Evolutionary conservation across 176 grass and related monocot species (phyloP), one percentile per base, ranked within the genome.

Genomic region (Oryza glumipatula): DNA sequence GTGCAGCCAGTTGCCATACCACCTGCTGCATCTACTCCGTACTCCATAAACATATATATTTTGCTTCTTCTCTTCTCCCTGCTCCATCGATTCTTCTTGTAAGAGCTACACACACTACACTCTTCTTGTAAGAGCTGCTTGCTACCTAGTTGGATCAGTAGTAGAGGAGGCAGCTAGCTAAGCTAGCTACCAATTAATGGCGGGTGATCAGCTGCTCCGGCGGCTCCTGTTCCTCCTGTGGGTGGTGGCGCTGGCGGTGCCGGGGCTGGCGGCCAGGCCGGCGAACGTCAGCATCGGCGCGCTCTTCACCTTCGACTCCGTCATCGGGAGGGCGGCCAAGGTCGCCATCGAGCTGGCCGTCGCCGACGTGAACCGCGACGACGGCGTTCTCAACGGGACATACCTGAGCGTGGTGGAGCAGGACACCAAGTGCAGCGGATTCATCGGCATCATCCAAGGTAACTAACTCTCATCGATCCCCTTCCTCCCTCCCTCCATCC

Each of bases 391-490:
- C 61, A 72, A 38, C 1, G 89, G 89, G 21, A 92, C 93, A 65
- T 84, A 46, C 73, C 82, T 98, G 68, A 90, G 58, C 65, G 38
- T 98, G 21, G 1, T 92, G 2, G 74, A 41, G 74, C 89, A 90
- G 70, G 91, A 98, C 76, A 84, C 91, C 48, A 98, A 89, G 78
- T 98, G 96, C 88, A 95, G 83, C 76, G 93, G 85, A n/a, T 98
- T 98, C 86, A 70, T 98, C 71, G 93, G 96, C 80, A 85, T 86
- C 22, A 83, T 94, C 68, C 91, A 88, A 95, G 96, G 96, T 94
- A 89, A 21, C 4, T 10, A 14, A 13, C 28, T 1, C 3, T 48
- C 28, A 32, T 32, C 30, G 30, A 32, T 32, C 30, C 38, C 38
- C 38, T 39, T 6, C 47, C 10, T 48, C 47, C 3, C 1, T 14